Evolutionary conservation across 495 filamentous ascomycete species (phyloP), one percentile per base, ranked within the genome.

Genomic region (Penicillium paradoxum): DNA sequence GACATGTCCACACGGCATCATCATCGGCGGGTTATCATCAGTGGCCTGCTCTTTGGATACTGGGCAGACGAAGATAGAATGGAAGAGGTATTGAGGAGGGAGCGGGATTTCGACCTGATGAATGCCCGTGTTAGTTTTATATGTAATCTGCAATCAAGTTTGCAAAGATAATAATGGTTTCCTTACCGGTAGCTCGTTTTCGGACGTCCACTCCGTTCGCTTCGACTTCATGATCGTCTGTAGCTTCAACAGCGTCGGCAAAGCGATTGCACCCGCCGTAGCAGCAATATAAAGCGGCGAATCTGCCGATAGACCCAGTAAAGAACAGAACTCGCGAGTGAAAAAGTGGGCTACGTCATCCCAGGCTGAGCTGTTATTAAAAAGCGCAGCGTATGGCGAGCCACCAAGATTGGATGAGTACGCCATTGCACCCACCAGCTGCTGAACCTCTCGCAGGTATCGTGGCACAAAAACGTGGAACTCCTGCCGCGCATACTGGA

Each of bases 1-100:
- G 25, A 97, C 92, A 67, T 99, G 93, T 6, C 93, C 93, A 61
- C 93, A 99, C 3, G 91, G 91, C 69, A 99, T 86, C 83, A 97
- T 95, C 87, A 97, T 93, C 1, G 93, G 93, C 15, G 93, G 92
- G 66, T 97, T 99, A 15, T 74, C 66, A 60, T 97, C 93, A 0
- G 91, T 97, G 0, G 88, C 89, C 67, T 99, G 93, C 58, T 95
- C 95, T 71, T 96, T 97, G 56, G 84, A 87, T 11, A 99, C 95
- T 4, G 93, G 93, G 62, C 93, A 99, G 27, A 99, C 93, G 62
- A 99, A 97, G 62, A 99, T 96, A 38, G 83, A 86, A 69, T 99
- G 93, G 77, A 92, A 99, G 42, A 90, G 80, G 75, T 95, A 96
- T 33, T 83, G 82, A 17, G 81, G 79, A 0, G 93, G 93, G 0